phyloP scores from a whole-genome alignment of 176 grass and related monocot species.

The Cocos nucifera region DNA sequence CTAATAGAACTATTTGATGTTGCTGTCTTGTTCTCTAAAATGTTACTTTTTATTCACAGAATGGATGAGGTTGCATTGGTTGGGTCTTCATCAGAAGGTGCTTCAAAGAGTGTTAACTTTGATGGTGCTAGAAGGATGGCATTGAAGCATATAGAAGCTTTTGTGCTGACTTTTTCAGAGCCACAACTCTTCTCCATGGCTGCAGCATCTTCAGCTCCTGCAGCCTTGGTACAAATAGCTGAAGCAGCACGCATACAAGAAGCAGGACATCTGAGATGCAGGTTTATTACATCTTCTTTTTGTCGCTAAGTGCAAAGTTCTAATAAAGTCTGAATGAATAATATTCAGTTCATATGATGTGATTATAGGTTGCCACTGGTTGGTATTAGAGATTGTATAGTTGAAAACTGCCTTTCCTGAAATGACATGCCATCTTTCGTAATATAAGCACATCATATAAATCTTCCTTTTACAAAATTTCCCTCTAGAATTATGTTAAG shows the following conservation, averaged over 20 bases:
- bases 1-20: not conserved
- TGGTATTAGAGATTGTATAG: too few relatives aligned
- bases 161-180: conserved; percentile 82
- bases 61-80: conserved; percentile 79
- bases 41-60: conserved; percentile 37
- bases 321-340: too few relatives aligned
- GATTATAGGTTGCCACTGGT: too few relatives aligned
- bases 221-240: conserved; percentile 61
- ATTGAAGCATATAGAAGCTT: conserved; percentile 90
- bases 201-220: conserved; percentile 59
- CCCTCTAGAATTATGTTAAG: too few relatives aligned
- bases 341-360: too few relatives aligned
- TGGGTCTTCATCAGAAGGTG: conserved; percentile 62
- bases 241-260: conserved; percentile 85
- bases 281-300: conserved; percentile 33
- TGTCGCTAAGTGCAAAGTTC: not conserved
- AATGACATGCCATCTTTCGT: too few relatives aligned
- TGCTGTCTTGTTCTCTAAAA: not conserved
- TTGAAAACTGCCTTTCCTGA: too few relatives aligned
- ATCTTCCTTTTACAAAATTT: too few relatives aligned
- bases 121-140: conserved; percentile 96
- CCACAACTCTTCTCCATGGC: conserved; percentile 67
- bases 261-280: conserved; percentile 99
- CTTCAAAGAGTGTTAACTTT: conserved; percentile 66
- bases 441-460: too few relatives aligned